Evolutionary conservation across 2,329 filamentous ascomycete species (phyloP).

Genomic region (Bretziella fagacearum): DNA sequence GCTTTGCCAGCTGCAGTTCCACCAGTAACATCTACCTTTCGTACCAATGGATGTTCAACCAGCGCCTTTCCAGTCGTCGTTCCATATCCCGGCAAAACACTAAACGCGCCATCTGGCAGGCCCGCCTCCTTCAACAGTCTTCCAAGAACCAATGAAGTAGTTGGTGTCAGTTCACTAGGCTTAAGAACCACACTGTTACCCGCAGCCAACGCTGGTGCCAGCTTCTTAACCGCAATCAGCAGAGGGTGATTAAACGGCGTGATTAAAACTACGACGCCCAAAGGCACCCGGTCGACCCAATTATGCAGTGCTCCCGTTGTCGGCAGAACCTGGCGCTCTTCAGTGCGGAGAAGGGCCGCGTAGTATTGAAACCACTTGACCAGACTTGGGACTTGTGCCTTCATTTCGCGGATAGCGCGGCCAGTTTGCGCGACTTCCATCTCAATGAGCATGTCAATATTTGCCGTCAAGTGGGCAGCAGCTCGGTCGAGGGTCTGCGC

Average conservation of each 20-base stretch:
- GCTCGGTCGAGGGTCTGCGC: slow-evolving; percentile 29
- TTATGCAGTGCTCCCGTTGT: slow-evolving; percentile 25
- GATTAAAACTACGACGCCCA: slow-evolving; percentile 34
- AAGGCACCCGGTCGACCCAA: slow-evolving; percentile 39
- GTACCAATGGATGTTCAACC: slow-evolving; percentile 47
- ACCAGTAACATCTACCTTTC: slow-evolving; percentile 64
- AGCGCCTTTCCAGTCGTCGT: slow-evolving; percentile 50
- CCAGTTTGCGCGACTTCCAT: slow-evolving; percentile 31
- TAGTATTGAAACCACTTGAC: slow-evolving; percentile 26
- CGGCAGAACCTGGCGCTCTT: slow-evolving; percentile 29
- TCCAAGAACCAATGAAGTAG: slow-evolving; percentile 23
- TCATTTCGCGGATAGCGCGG: slow-evolving; percentile 23
- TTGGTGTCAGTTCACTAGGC: slow-evolving; percentile 35
- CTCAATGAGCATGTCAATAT: slow-evolving; percentile 26
- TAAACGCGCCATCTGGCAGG: slow-evolving; percentile 59
- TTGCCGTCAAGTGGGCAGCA: slow-evolving; percentile 25
- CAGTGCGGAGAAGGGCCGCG: slow-evolving; percentile 25
- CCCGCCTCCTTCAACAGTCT: slow-evolving; percentile 52
- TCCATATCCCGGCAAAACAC: slow-evolving; percentile 55
- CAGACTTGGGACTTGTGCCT: slow-evolving; percentile 24
- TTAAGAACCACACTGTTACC: slow-evolving; percentile 37
- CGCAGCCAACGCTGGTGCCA: slow-evolving; percentile 31
- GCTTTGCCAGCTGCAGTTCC: slow-evolving; percentile 51
- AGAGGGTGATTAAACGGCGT: slow-evolving; percentile 41
- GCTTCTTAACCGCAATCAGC: slow-evolving; percentile 29